These are phyloP conservation scores for Cutaneotrichosporon sp. DNA, from an alignment of 1,284 basidiomycete genomes.

Conservation along the genomic window DNA sequence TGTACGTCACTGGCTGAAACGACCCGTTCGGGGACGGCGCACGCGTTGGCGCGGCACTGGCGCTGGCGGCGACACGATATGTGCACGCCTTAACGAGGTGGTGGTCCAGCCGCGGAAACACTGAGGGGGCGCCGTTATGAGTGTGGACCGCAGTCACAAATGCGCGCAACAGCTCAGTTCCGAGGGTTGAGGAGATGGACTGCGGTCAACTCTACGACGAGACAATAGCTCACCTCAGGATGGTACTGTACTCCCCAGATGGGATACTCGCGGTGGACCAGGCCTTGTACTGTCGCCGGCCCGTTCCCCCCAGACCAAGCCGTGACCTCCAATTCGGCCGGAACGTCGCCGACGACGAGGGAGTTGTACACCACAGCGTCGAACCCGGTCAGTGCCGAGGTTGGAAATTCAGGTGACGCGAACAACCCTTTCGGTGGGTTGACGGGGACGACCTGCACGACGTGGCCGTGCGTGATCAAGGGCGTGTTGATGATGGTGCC, in stretches of 20 bases:
- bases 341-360: constrained; percentile 51
- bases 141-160: constrained; percentile 41
- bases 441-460: constrained; percentile 56
- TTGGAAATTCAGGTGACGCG: constrained; percentile 26
- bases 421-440: constrained; percentile 31
- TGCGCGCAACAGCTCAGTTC: constrained; percentile 42
- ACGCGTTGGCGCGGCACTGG: constrained; percentile 16
- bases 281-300: constrained; percentile 42
- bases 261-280: constrained; percentile 60
- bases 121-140: constrained; percentile 23
- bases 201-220: constrained; percentile 14
- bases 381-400: constrained; percentile 47
- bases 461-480: constrained; percentile 64
- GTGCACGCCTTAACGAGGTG: constrained; percentile 36
- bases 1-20: constrained; percentile 1
- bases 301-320: constrained; percentile 46
- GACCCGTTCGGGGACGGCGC: constrained; percentile 7
- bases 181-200: constrained; percentile 50
- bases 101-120: constrained; percentile 32
- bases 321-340: constrained; percentile 50
- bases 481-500: constrained; percentile 53
- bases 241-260: constrained; percentile 97
- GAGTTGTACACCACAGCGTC: constrained; percentile 76
- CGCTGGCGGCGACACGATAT: constrained; percentile 31
- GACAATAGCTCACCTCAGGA: constrained; percentile 59